phyloP scores from a whole-genome alignment of 108 stramenopile species.

The Pseudonitzschia pungens region DNA sequence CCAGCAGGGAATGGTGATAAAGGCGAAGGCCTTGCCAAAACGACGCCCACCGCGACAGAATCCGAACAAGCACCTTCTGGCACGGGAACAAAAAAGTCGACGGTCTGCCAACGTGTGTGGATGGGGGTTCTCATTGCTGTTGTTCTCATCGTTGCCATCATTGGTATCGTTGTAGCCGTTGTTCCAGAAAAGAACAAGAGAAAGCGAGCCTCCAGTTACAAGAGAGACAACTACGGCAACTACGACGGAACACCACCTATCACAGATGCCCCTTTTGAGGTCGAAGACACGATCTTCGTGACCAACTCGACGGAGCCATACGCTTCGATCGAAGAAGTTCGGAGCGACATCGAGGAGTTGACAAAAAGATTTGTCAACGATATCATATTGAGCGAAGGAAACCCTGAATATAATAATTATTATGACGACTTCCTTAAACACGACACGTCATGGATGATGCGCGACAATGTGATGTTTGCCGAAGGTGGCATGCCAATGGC shows the following conservation, averaged over 20 bases:
- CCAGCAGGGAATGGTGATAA: background rate
- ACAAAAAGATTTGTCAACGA: conserved; percentile 23
- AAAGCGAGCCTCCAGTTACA: background rate
- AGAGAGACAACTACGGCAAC: background rate
- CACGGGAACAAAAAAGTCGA: background rate
- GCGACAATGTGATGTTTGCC: no score
- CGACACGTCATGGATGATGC: background rate
- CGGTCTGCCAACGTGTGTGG: background rate
- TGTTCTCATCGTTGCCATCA: conserved; percentile 3
- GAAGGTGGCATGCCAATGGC: no score
- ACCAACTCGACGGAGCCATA: conserved; percentile 25
- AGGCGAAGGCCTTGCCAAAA: background rate
- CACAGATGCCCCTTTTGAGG: conserved; percentile 1
- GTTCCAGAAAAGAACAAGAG: background rate
- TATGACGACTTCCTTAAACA: no score
- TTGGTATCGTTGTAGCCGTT: conserved; percentile 9
- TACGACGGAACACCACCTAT: background rate
- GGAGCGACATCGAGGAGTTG: conserved; percentile 23
- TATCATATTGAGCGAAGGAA: conserved; percentile 13
- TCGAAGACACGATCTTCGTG: background rate
- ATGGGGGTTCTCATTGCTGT: conserved; percentile 5
- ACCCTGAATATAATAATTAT: background rate
- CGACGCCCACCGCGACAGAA: background rate
- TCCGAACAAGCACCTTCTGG: background rate
- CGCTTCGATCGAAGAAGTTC: conserved; percentile 12